Conservation (phyloP, 2,329 filamentous ascomycete genomes). For the Capronia epimyces region DNA sequence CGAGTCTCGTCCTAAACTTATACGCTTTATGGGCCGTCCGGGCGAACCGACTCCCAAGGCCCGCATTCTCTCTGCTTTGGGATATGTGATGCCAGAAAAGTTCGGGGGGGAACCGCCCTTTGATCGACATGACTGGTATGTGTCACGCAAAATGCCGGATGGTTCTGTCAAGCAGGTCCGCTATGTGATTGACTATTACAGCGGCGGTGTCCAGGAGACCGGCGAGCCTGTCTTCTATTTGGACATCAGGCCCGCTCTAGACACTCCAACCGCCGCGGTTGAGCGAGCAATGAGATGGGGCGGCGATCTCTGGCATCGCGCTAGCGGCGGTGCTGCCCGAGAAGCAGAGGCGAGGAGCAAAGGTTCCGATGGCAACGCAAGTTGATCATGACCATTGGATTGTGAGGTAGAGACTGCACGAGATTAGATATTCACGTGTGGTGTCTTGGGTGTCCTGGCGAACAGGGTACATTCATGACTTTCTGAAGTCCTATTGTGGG, state of each 20-base stretch:
- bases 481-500: not conserved
- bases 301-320: constrained; percentile 89
- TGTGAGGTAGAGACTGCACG: not conserved
- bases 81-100: constrained; percentile 69
- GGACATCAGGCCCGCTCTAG: constrained; percentile 83
- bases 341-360: constrained; percentile 30
- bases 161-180: constrained; percentile 71
- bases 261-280: constrained; percentile 70
- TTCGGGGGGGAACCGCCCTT: constrained; percentile 85
- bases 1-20: constrained; percentile 60
- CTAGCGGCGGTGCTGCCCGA: constrained; percentile 64
- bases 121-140: constrained; percentile 95
- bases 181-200: constrained; percentile 97
- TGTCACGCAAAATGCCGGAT: constrained; percentile 62
- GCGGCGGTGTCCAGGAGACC: constrained; percentile 70
- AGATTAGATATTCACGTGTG: not conserved
- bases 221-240: constrained; percentile 94
- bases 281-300: constrained; percentile 86
- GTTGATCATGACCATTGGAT: not conserved
- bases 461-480: not conserved
- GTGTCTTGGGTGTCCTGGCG: not conserved
- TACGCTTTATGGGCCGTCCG: constrained; percentile 84
- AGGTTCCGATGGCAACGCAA: constrained; percentile 1
- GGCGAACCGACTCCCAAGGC: constrained; percentile 89
- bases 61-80: constrained; percentile 72